Evolutionary conservation across 192 early-diverging fungal genomes (phyloP).

Genomic region (Gigaspora rosea): DNA sequence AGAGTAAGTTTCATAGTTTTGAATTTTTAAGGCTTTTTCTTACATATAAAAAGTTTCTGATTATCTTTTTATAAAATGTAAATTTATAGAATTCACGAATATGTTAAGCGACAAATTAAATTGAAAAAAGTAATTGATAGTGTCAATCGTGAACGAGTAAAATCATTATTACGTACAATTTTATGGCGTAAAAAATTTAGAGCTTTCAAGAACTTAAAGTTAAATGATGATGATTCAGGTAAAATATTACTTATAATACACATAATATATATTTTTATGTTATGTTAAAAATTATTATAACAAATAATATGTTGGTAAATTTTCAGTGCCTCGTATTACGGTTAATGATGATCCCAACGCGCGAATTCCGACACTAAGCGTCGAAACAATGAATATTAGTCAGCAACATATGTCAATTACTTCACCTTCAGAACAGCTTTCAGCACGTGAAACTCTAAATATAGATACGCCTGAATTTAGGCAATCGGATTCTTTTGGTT

Average conservation of each 20-base stretch:
- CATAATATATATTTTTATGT: not conserved
- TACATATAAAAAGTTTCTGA: conserved; percentile 3
- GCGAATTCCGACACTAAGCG: not conserved
- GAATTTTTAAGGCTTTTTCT: not conserved
- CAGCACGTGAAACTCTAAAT: not conserved
- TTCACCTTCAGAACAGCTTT: not conserved
- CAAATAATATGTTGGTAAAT: not conserved
- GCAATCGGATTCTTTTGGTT: too few relatives aligned
- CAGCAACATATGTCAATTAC: not conserved
- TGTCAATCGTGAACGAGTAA: conserved; percentile 23
- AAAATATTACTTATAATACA: not conserved
- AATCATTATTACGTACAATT: conserved; percentile 25
- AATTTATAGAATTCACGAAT: conserved; percentile 41
- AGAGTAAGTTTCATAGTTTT: conserved; percentile 39
- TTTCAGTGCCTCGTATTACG: conserved; percentile 25
- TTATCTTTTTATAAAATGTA: not conserved
- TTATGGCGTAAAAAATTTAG: conserved; percentile 24
- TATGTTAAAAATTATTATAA: not conserved
- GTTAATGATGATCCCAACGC: conserved; percentile 18
- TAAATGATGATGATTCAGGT: not conserved
- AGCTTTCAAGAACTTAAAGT: not conserved
- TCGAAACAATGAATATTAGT: not conserved
- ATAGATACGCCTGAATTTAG: too few relatives aligned
- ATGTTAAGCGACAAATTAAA: conserved; percentile 42
- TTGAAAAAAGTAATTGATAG: conserved; percentile 36